Percentiles rank a stretch among this genome's conserved stretches.
Evolutionary conservation across 805 yeast genomes (phyloP).

Genomic region (Metschnikowia santaceciliae): DNA sequence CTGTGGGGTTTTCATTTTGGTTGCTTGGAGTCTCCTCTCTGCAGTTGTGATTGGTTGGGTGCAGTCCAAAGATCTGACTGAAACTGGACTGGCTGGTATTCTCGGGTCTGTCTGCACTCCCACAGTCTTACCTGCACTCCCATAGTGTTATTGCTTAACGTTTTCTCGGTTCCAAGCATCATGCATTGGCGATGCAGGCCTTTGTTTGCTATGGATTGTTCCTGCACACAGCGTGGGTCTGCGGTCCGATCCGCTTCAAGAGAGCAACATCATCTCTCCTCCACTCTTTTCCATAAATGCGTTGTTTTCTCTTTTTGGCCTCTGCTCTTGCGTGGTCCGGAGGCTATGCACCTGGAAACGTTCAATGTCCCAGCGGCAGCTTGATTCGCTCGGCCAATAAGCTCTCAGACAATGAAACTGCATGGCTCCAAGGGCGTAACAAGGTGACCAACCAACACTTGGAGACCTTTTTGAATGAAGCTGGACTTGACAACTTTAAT

Average conservation of each 20-base stretch:
- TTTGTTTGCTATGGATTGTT: neutral
- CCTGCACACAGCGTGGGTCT: neutral
- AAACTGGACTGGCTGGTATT: too few relatives aligned
- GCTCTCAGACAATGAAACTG: slow-evolving; percentile 11
- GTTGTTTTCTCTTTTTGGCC: slow-evolving; percentile 9
- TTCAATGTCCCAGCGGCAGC: slow-evolving; percentile 14
- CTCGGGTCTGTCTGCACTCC: too few relatives aligned
- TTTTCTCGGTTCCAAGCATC: neutral
- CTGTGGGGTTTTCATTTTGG: too few relatives aligned
- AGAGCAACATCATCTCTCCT: neutral
- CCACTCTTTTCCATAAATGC: neutral
- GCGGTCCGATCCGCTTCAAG: too few relatives aligned
- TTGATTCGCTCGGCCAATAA: slow-evolving; percentile 12
- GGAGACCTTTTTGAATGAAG: slow-evolving; percentile 42
- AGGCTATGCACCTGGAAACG: slow-evolving; percentile 17
- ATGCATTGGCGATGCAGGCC: neutral
- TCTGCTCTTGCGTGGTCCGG: slow-evolving; percentile 14
- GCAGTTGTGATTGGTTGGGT: too few relatives aligned
- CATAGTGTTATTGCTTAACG: too few relatives aligned
- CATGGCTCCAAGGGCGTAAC: slow-evolving; percentile 20
- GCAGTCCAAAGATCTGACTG: too few relatives aligned
- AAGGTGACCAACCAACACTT: slow-evolving; percentile 43
- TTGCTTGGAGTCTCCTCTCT: too few relatives aligned
- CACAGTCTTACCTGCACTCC: too few relatives aligned
- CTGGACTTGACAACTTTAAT: slow-evolving; percentile 46